phyloP scores from a whole-genome alignment of 208 protist species.

The Porcisia deanei region DNA sequence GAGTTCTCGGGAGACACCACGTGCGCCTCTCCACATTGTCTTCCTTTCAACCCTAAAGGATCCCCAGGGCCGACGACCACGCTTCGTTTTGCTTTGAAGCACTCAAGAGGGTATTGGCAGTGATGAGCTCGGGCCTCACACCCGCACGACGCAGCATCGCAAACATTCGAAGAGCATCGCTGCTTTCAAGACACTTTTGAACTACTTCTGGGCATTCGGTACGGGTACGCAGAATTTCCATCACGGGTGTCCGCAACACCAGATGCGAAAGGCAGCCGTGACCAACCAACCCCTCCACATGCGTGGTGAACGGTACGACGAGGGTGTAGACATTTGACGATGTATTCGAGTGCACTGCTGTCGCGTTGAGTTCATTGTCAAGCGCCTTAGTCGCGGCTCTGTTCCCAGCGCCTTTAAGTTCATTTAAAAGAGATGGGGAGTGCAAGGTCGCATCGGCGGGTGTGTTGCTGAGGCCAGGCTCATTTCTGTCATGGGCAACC shows the following conservation, averaged over 20 bases:
- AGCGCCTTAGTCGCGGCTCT: neutral
- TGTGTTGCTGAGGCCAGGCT: neutral
- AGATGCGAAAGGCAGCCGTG: slow-evolving; percentile 50
- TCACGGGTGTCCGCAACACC: slow-evolving; percentile 47
- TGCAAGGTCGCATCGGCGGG: neutral
- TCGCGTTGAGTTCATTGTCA: no score
- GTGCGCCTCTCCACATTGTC: neutral
- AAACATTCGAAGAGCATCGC: slow-evolving; percentile 56
- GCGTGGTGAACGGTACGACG: slow-evolving; percentile 53
- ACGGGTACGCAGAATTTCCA: slow-evolving; percentile 18
- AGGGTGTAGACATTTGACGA: slow-evolving; percentile 9
- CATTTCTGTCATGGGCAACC: neutral
- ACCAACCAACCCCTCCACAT: slow-evolving; percentile 43
- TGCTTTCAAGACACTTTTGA: slow-evolving; percentile 30
- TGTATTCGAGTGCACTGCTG: neutral
- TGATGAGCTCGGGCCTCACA: slow-evolving; percentile 61
- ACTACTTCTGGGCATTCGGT: slow-evolving; percentile 35
- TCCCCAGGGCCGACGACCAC: slow-evolving; percentile 52
- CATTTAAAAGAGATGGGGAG: neutral
- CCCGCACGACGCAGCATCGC: slow-evolving; percentile 52
- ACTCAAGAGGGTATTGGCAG: slow-evolving; percentile 46
- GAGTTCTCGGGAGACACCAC: no score
- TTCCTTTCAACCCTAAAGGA: slow-evolving; percentile 27
- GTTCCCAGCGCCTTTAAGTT: neutral
- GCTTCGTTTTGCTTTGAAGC: slow-evolving; percentile 41